These are phyloP conservation scores for Ogataea philodendri DNA, from an alignment of 805 yeast genomes.

Conservation along the genomic window DNA sequence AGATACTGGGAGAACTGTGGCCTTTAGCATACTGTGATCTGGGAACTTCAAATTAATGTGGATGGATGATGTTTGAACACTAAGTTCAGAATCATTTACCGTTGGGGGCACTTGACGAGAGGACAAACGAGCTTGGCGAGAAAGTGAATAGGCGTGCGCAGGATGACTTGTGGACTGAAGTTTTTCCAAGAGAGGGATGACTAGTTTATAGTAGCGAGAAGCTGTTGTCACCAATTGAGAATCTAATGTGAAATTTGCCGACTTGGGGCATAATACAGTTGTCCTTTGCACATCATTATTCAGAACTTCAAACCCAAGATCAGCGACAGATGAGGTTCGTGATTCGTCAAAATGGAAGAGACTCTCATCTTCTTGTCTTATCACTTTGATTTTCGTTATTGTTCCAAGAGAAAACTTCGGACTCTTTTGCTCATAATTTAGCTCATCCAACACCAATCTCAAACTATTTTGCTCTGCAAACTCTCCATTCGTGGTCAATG, in stretches of 20 bases:
- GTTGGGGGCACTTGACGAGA: not conserved
- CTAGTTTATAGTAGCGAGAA: slow-evolving; percentile 8
- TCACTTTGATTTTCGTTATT: slow-evolving; percentile 35
- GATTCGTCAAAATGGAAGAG: slow-evolving; percentile 31
- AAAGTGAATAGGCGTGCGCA: not conserved
- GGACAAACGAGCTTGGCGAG: not conserved
- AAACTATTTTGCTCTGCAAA: slow-evolving; percentile 39
- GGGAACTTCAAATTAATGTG: slow-evolving; percentile 28
- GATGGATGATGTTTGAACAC: slow-evolving; percentile 42
- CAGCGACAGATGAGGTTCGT: slow-evolving; percentile 37
- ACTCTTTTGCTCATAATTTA: slow-evolving; percentile 44
- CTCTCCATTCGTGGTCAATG: slow-evolving; percentile 39
- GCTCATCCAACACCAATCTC: slow-evolving; percentile 28
- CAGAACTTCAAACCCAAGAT: slow-evolving; percentile 52
- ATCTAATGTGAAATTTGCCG: slow-evolving; percentile 30
- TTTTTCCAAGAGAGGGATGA: slow-evolving; percentile 19
- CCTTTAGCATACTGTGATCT: slow-evolving; percentile 21
- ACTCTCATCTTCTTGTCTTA: slow-evolving; percentile 22
- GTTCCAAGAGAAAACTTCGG: slow-evolving; percentile 47
- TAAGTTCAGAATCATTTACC: slow-evolving; percentile 24
- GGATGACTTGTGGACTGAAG: slow-evolving; percentile 1
- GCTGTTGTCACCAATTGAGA: slow-evolving; percentile 6
- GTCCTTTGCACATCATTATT: slow-evolving; percentile 28
- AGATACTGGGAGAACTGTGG: slow-evolving; percentile 43
- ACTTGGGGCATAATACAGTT: slow-evolving; percentile 45